Evolutionary conservation across 2,329 filamentous ascomycete species (phyloP).

Genomic region (Colletotrichum graminicola): DNA sequence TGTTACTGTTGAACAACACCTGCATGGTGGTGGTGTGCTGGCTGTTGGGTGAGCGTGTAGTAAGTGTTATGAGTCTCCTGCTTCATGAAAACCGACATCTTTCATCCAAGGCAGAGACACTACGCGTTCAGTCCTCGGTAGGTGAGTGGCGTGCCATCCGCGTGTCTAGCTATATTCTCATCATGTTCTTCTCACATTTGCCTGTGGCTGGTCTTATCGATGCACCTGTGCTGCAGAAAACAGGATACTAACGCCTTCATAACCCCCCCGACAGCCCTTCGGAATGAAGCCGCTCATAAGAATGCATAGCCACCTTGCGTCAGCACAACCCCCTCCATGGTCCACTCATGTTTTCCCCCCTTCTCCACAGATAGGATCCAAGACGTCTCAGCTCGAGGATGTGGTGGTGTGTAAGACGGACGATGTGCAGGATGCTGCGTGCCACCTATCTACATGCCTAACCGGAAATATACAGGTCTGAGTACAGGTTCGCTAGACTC

Average conservation of each 20-base stretch:
- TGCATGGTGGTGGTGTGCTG: not conserved
- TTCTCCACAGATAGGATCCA: not conserved
- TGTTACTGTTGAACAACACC: not conserved
- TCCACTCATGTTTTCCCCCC: not conserved
- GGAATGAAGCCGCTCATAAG: not conserved
- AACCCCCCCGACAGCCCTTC: not conserved
- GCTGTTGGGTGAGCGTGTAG: too few species aligned
- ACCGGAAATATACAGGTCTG: not conserved
- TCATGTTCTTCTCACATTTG: too few species aligned
- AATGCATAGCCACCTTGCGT: not conserved
- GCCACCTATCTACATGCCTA: not conserved
- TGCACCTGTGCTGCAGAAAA: not conserved
- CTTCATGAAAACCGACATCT: not conserved
- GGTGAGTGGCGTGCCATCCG: too few species aligned
- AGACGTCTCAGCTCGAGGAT: not conserved
- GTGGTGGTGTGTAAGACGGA: slow-evolving; percentile 35
- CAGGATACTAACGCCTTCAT: too few species aligned
- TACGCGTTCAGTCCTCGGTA: too few species aligned
- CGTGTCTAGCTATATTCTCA: too few species aligned
- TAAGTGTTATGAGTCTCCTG: too few species aligned
- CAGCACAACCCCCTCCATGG: not conserved
- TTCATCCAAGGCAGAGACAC: not conserved
- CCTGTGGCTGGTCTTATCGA: not conserved
- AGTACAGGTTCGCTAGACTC: slow-evolving; percentile 21
- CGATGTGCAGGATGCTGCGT: slow-evolving; percentile 1